These are phyloP conservation scores for Arthrocladium fulminans DNA, from an alignment of 2,329 filamentous ascomycete species.

Conservation along the genomic window DNA sequence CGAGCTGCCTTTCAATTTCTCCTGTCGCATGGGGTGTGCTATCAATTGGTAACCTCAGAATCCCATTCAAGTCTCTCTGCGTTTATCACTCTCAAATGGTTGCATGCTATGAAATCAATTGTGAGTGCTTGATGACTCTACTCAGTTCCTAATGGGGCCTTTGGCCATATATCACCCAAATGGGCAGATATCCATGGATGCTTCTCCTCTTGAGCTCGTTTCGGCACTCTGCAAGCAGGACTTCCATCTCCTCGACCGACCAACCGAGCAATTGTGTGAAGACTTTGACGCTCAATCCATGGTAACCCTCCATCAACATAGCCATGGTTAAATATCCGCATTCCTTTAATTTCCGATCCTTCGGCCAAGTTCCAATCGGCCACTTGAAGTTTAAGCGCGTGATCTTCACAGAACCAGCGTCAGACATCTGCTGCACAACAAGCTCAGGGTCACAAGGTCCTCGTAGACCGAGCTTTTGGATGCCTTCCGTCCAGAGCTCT, in stretches of 20 bases:
- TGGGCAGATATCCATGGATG: conserved; percentile 12
- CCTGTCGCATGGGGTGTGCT: too few relatives aligned
- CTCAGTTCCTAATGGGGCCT: too few relatives aligned
- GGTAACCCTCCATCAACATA: conserved; percentile 10
- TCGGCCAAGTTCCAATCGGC: conserved; percentile 26
- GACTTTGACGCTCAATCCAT: conserved; percentile 14
- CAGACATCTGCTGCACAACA: conserved; percentile 8
- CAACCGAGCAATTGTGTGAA: conserved; percentile 25
- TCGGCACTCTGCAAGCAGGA: conserved; percentile 18
- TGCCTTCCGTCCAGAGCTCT: conserved; percentile 10
- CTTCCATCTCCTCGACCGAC: conserved; percentile 20
- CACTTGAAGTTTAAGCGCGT: conserved; percentile 5
- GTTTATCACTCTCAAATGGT: too few relatives aligned
- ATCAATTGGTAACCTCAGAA: too few relatives aligned
- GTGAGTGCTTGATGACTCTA: too few relatives aligned
- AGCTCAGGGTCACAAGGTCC: conserved; percentile 9
- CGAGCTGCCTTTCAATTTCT: too few relatives aligned
- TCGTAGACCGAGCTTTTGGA: conserved; percentile 7
- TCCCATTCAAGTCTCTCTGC: too few relatives aligned
- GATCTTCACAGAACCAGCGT: conserved; percentile 11
- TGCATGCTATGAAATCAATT: too few relatives aligned
- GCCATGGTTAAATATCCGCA: conserved; percentile 10
- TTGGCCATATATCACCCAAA: too few relatives aligned
- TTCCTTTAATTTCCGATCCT: conserved; percentile 24
- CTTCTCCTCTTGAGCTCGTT: conserved; percentile 9